A percentile compares a stretch with the other conserved stretches of the same genome.
These are phyloP conservation scores for Penicillium paneum DNA, from an alignment of 2,329 filamentous ascomycete genomes.

Conservation along the genomic window DNA sequence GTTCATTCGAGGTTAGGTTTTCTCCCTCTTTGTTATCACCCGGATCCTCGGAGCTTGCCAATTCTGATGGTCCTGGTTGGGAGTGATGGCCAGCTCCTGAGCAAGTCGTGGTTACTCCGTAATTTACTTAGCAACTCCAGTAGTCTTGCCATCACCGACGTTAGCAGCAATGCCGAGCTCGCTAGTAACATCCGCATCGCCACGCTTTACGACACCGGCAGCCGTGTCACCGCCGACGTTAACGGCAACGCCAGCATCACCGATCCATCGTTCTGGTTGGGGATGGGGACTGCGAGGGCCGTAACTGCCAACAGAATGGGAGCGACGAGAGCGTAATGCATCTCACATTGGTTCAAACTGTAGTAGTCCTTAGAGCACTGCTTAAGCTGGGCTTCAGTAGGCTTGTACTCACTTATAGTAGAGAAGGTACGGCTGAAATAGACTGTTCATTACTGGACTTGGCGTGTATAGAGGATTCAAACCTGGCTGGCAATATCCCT, in stretches of 20 bases:
- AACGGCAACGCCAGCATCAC: not conserved
- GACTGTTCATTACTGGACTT: not conserved
- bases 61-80: not conserved
- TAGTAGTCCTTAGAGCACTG: not conserved
- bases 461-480: not conserved
- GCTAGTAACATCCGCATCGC: not conserved
- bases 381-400: not conserved
- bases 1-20: not conserved
- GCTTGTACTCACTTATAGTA: not conserved
- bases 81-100: not conserved
- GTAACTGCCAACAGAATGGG: conserved; percentile 3
- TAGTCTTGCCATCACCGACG: no score
- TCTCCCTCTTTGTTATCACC: not conserved
- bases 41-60: not conserved
- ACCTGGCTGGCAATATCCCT: not conserved
- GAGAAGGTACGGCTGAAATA: not conserved
- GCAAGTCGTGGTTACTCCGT: not conserved
- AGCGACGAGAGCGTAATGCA: conserved; percentile 7
- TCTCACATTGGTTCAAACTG: not conserved
- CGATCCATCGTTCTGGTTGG: not conserved
- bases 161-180: no score
- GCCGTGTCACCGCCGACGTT: not conserved
- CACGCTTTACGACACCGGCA: not conserved
- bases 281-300: conserved; percentile 8
- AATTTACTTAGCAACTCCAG: not conserved